Conservation (phyloP, 202 grass and related monocot species). For the Saccharum hybrid region DNA sequence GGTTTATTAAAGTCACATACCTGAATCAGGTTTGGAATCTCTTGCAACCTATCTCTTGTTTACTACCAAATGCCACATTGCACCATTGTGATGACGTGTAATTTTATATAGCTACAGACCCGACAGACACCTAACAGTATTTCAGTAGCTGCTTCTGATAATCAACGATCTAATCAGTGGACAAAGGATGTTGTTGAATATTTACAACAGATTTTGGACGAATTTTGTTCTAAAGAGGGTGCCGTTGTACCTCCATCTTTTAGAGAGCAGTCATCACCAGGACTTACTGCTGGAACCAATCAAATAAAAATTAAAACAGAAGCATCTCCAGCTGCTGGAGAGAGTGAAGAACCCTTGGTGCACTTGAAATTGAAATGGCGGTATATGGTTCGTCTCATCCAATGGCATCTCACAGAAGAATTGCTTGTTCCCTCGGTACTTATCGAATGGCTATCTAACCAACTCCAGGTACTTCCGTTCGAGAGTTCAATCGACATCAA, state of each 20-base stretch:
- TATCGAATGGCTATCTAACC: constrained; percentile 74
- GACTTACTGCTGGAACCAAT: constrained; percentile 50
- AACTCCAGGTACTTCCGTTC: constrained; percentile 70
- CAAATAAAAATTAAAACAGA: constrained; percentile 71
- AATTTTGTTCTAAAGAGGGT: constrained; percentile 81
- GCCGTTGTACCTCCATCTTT: constrained; percentile 45
- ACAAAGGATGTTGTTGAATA: constrained; percentile 95
- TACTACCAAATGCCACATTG: constrained; percentile 18
- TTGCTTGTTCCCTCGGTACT: constrained; percentile 78
- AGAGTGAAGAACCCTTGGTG: constrained; percentile 66
- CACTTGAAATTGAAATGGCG: constrained; percentile 92
- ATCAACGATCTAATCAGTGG: constrained; percentile 85
- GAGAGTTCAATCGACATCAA: background rate
- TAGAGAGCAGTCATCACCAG: constrained; percentile 78
- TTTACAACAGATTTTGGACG: constrained; percentile 86
- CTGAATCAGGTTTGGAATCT: constrained; percentile 88
- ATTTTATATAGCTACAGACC: constrained; percentile 64
- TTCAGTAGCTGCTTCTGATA: constrained; percentile 70
- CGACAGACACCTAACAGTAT: constrained; percentile 61
- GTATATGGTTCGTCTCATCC: constrained; percentile 88
- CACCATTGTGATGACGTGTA: constrained; percentile 38
- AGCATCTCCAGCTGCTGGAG: constrained; percentile 54
- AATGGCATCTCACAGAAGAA: constrained; percentile 93
- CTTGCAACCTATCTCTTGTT: constrained; percentile 33
- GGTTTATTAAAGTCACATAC: constrained; percentile 99